phyloP scores from a whole-genome alignment of 495 filamentous ascomycete genomes.

The Neurospora tetrasperma region DNA sequence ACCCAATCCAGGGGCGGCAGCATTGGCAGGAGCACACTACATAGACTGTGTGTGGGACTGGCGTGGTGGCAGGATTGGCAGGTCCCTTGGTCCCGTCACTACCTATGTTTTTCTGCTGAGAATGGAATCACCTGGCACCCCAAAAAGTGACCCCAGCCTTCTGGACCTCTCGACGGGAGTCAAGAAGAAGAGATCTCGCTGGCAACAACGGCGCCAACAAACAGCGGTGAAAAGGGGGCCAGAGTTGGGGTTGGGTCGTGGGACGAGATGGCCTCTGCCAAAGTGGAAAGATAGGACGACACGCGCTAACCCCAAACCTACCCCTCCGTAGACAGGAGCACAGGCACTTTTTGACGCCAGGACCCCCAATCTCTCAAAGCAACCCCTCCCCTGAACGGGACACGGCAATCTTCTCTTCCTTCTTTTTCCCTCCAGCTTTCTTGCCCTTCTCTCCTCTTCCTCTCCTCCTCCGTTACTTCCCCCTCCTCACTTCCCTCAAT shows the following conservation, averaged over 20 bases:
- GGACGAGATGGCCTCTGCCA: background rate
- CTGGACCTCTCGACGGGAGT: background rate
- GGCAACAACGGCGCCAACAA: background rate
- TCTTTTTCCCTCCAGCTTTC: background rate
- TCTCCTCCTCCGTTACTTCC: constrained; percentile 3
- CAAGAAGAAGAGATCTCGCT: background rate
- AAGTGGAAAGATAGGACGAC: background rate
- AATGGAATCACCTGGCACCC: background rate
- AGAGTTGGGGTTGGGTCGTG: background rate
- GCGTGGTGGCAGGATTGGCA: background rate
- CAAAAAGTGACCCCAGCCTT: background rate
- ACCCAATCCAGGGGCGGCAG: background rate
- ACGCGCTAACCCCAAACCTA: background rate
- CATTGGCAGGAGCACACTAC: background rate
- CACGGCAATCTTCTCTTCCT: background rate
- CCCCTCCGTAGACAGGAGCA: background rate
- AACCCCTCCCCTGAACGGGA: background rate
- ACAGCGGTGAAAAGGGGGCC: background rate
- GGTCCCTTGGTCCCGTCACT: background rate
- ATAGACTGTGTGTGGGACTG: background rate
- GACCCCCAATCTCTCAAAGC: background rate
- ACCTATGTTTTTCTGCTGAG: too few species aligned
- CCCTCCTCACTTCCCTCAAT: constrained; percentile 3
- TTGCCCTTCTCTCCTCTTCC: background rate
- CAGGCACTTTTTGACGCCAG: background rate